These are phyloP conservation scores for Fraxinus quadrangulata DNA, from an alignment of 257 asterid genomes.

Conservation along the genomic window DNA sequence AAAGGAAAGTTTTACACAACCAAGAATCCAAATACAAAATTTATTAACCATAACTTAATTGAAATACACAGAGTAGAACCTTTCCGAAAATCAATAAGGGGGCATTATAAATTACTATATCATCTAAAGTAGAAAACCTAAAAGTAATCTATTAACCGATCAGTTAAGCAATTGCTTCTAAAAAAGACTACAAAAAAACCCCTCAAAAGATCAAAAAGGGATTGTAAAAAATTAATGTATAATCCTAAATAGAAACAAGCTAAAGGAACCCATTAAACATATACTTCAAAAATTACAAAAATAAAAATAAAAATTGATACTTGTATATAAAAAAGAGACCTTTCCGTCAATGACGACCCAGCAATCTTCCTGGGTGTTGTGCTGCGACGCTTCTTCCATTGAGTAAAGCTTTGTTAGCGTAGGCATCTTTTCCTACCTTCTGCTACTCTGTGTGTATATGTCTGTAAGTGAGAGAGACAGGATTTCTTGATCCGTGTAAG, in stretches of 20 bases:
- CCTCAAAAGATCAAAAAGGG: not conserved
- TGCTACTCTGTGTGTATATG: constrained; percentile 8
- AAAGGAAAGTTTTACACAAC: not conserved
- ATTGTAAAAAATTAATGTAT: not conserved
- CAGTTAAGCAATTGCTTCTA: not conserved
- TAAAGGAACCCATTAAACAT: not conserved
- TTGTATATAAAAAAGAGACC: constrained; percentile 36
- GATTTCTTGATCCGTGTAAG: not conserved
- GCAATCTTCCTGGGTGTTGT: constrained; percentile 79
- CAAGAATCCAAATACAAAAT: not conserved
- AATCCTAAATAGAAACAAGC: not conserved
- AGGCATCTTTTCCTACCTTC: constrained; percentile 55
- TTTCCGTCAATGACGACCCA: constrained; percentile 87
- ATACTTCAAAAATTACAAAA: not conserved
- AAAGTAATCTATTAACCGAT: not conserved
- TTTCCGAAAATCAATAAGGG: not conserved
- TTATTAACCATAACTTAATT: not conserved
- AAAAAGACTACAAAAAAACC: not conserved
- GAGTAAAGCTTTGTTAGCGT: constrained; percentile 68
- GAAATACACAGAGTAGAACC: not conserved
- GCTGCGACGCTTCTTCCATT: constrained; percentile 79
- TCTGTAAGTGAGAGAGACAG: constrained; percentile 5
- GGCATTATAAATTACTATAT: not conserved
- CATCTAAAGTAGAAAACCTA: not conserved
- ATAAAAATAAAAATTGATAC: not conserved